Base-by-base conservation (phyloP, 441 rosid genomes). In the Syzygium malaccense region DNA sequence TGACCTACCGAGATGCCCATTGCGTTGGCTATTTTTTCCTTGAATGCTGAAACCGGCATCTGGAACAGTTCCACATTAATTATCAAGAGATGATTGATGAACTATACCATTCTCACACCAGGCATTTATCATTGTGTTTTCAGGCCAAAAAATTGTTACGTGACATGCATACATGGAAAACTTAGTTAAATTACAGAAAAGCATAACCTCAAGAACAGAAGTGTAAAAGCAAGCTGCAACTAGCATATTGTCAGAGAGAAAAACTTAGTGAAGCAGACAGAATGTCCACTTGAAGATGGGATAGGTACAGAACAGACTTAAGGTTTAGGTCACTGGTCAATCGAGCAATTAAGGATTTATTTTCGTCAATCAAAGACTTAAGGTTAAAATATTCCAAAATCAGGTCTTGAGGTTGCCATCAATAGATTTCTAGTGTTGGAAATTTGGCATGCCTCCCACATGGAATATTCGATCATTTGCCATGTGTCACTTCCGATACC, bases 1-100 rank as follows among this genome's bases (percentile, higher is more conserved):
- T 97, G 99, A 90, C 94, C 95, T 56, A 95, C 98, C 13, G 99
- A 96, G 75, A 97, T 94, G 28, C 97, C 98, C 60, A 93, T 86
- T 90, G 91, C 92, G 86, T 89, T 60, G n/a, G 99, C 96, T 92
- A 98, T 94, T 92, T 94, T 96, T 94, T 97, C 99, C 95, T 98
- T 98, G 92, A 98, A 97, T 68, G 89, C 87, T 14, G 91, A 92
- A 93, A 98, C 98, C 15, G 90, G 91, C 90, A 95, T 94, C 99
- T 98, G 96, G 89, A 91, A 90, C 89, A 86, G 90, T 86, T 79
- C 85, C 89, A 33, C 86, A 89, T 57, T 14, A 23, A 41, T 75
- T 75, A 41, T 75, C 10, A 75, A 11, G 83, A 75, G 83, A 41
- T 75, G 83, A 41, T 86, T 55, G 13, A 78, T 55, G 26, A 78